Evolutionary conservation across 768 basidiomycete genomes (phyloP), one percentile per base, ranked within the genome.

Genomic region (Stropharia rugosoannulata): DNA sequence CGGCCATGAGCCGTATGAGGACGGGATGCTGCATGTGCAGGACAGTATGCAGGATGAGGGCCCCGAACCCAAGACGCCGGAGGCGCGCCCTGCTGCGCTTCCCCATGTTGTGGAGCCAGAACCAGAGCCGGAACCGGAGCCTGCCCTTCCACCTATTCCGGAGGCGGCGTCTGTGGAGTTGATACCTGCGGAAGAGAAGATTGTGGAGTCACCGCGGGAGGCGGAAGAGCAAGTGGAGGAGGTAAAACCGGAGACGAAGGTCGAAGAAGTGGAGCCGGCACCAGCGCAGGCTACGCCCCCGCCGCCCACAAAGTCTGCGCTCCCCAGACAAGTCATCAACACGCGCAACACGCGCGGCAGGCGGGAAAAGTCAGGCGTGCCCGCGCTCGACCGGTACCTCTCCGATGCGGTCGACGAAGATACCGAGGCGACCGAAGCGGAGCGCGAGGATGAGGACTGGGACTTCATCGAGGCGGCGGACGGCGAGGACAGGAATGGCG

Each of bases 381-480:
- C 85, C 13, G 91, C 90, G 1, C 72, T 95, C 68, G 90, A 94
- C 68, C 81, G 84, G 44, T 84, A 85, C 65, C 71, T 90, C 27
- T 80, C 81, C 12, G 85, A 84, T 65, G 78, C 70, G 38, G 72
- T 71, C 56, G 80, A 80, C 45, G 77, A 77, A 58, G 85, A 84
- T 51, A 66, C 68, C 37, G 75, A 73, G 54, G 71, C 63, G 47
- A 78, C 69, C 3, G 69, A 70, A 51, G 68, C 74, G 49, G 77
- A 75, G 64, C 73, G 75, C n/a, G 80, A 85, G 51, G 92, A 93
- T 49, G 89, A 93, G 40, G 93, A 94, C 54, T 96, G 94, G 93
- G 93, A 95, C 80, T 83, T 95, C 59, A 80, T 96, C 57, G 90
- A 93, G 63, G 82, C 82, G 38, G 89, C 75, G 5, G 87, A 88